These are phyloP conservation scores for Senna siamea DNA, from an alignment of 306 rosid genomes.

Conservation along the genomic window DNA sequence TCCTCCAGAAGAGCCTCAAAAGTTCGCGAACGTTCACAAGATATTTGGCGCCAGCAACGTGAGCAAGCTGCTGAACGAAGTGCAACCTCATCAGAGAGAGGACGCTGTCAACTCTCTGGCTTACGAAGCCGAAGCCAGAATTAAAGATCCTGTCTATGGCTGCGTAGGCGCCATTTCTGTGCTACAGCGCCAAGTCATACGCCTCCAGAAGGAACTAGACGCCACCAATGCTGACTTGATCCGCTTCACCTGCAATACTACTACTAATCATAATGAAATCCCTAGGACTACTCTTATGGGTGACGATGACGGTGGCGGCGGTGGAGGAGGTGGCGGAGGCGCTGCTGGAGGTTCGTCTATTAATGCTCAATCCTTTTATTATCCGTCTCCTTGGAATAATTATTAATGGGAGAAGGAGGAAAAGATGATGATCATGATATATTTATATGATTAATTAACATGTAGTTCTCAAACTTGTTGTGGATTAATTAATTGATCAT, in stretches of 20 bases:
- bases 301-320: background rate
- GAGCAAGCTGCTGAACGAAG: constrained; percentile 79
- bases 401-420: constrained; percentile 25
- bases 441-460: background rate
- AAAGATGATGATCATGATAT: too few species aligned
- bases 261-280: constrained; percentile 20
- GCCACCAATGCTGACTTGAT: constrained; percentile 77
- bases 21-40: constrained; percentile 86
- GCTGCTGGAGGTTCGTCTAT: constrained; percentile 36
- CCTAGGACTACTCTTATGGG: background rate
- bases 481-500: background rate
- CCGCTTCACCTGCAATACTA: constrained; percentile 48
- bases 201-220: constrained; percentile 88
- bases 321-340: constrained; percentile 44
- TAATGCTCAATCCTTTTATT: constrained; percentile 46
- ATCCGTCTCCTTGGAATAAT: constrained; percentile 44
- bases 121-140: constrained; percentile 91
- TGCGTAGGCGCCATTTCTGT: constrained; percentile 88
- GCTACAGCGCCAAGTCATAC: constrained; percentile 75
- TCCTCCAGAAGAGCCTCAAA: constrained; percentile 88
- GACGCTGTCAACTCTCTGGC: constrained; percentile 91
- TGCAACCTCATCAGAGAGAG: constrained; percentile 78
- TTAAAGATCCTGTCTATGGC: constrained; percentile 91
- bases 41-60: constrained; percentile 96
- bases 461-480: constrained; percentile 5